Base-by-base conservation (phyloP, 768 basidiomycete species). In the Amyloporia xantha region DNA sequence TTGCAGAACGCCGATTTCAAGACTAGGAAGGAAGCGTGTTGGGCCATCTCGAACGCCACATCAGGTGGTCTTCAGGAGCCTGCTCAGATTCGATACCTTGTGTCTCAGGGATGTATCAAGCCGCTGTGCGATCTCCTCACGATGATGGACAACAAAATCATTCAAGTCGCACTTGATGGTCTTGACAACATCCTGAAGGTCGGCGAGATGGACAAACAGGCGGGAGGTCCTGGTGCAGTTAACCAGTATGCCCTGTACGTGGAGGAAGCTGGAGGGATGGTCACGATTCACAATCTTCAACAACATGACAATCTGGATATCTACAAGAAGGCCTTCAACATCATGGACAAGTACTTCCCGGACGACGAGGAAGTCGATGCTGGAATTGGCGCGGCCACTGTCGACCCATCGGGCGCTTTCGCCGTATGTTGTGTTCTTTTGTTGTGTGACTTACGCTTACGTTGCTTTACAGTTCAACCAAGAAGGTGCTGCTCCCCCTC, bases 101-200 rank as follows among this genome's bases (percentile, higher is more conserved):
- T 99, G 48, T 77, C 83, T 20, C 96, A 98, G 67, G 96, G 96
- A 26, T 96, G 93, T 73, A 97, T 99, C 72, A 97, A 97, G 70
- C 96, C 96, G 13, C 76, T 99, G 24, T 99, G 96, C 65, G 96
- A 99, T 61, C 73, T 99, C 44, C 77, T 99, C 50, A 86, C 82
- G 23, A 95, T 93, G 79, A 94, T 97, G 92, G 96, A 99, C 71
- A 98, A 98, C 80, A 99, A 99, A 75, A 96, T 98, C 58, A 99
- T 99, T 58, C 88, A 92, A 69, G 95, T 98, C 35, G 95, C 95
- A 17, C 81, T 99, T 40, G 96, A 99, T 64, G 96, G 96, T 47
- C 76, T 99, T 42, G 96, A 99, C 69, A 99, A 99, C 69, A 92
- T 98, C 59, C 73, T 99, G 57, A 97, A 96, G 71, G 87, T 99